Evolutionary conservation across 345 rosid species (phyloP).

Genomic region (Citrus glauca): DNA sequence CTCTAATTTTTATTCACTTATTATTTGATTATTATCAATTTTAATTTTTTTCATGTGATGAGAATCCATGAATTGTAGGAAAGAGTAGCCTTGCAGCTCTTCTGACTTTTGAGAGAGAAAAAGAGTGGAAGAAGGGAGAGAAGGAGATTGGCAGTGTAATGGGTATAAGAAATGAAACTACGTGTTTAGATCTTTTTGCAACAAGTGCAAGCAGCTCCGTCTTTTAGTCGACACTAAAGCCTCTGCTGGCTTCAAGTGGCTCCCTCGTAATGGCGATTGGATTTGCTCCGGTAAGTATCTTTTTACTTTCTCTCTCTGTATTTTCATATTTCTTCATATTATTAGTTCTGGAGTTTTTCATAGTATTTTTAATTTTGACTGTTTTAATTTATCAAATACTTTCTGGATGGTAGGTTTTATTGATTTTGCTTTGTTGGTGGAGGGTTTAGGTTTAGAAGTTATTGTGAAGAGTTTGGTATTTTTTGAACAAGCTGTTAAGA

Average conservation of each 20-base stretch:
- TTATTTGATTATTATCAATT: no score
- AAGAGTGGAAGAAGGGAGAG: slow-evolving; percentile 55
- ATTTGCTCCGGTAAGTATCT: slow-evolving; percentile 76
- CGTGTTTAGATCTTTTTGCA: slow-evolving; percentile 79
- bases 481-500: no score
- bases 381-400: no score
- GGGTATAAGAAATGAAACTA: slow-evolving; percentile 73
- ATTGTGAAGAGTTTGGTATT: background rate
- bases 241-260: slow-evolving; percentile 73
- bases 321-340: no score
- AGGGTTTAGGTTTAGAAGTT: background rate
- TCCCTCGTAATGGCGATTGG: slow-evolving; percentile 90
- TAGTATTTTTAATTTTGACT: no score
- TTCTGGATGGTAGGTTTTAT: background rate
- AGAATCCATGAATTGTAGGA: no score
- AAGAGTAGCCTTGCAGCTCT: no score
- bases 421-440: background rate
- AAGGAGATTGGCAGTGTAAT: slow-evolving; percentile 86
- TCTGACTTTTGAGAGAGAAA: background rate
- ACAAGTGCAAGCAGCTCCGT: slow-evolving; percentile 80
- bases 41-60: no score
- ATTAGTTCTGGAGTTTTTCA: background rate
- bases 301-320: background rate
- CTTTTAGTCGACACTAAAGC: slow-evolving; percentile 71
- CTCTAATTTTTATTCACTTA: no score